These are phyloP conservation scores for Isatis tinctoria DNA, from an alignment of 345 rosid species.

Conservation along the genomic window DNA sequence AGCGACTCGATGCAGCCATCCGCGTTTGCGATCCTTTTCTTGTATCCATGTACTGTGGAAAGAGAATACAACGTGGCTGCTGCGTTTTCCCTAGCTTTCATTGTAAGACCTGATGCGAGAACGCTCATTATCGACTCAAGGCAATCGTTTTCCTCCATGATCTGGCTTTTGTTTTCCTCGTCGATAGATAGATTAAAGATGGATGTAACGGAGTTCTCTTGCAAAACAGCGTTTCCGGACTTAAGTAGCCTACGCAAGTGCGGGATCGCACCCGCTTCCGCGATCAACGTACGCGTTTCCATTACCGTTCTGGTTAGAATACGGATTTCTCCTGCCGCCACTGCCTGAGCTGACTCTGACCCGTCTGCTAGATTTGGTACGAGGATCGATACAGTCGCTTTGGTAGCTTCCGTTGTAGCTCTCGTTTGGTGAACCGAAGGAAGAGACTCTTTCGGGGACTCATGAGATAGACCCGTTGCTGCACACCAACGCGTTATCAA, in stretches of 20 bases:
- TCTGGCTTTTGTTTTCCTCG: neutral
- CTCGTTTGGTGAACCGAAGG: slow-evolving; percentile 46
- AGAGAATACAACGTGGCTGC: neutral
- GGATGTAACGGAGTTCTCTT: neutral
- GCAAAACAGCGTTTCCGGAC: neutral
- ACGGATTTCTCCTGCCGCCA: neutral
- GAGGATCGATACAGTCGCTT: slow-evolving; percentile 58
- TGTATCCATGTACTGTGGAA: neutral
- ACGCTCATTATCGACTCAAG: neutral
- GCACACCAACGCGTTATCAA: neutral
- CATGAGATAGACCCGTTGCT: neutral
- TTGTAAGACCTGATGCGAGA: neutral
- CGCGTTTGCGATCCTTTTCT: neutral
- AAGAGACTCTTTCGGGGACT: slow-evolving; percentile 23
- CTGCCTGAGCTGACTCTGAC: slow-evolving; percentile 19
- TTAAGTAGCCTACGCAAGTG: neutral
- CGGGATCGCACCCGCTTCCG: neutral
- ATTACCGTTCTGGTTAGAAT: neutral
- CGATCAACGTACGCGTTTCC: neutral
- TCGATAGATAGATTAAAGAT: neutral
- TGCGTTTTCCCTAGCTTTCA: neutral
- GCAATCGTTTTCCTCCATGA: neutral
- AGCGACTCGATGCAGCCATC: neutral
- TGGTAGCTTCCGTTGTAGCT: slow-evolving; percentile 66
- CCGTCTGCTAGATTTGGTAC: slow-evolving; percentile 55